phyloP scores from a whole-genome alignment of 23 red algal genomes.

The Porphyridium purpureum region DNA sequence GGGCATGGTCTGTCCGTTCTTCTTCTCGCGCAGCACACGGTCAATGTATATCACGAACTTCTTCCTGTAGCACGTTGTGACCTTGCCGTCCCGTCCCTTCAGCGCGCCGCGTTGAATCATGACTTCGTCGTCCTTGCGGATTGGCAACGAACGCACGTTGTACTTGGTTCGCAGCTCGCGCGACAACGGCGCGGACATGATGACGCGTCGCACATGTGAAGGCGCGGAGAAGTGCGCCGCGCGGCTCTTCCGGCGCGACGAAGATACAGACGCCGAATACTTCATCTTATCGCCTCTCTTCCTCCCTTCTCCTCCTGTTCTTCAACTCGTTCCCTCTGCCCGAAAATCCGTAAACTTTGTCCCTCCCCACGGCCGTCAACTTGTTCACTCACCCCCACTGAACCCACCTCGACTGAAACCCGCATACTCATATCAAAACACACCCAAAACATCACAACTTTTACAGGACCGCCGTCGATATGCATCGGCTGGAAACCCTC shows the following conservation, averaged over 20 bases:
- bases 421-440: no score
- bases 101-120: constrained; percentile 55
- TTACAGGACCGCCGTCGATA: no score
- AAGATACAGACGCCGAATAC: constrained; percentile 54
- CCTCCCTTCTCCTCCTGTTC: neutral
- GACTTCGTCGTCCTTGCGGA: constrained; percentile 90
- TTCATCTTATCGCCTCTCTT: no score
- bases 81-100: constrained; percentile 87
- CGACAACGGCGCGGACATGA: constrained; percentile 78
- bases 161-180: constrained; percentile 85
- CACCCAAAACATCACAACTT: no score
- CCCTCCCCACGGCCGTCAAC: no score
- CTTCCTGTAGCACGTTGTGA: constrained; percentile 74
- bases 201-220: constrained; percentile 53
- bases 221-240: constrained; percentile 94
- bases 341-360: no score
- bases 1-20: constrained; percentile 17
- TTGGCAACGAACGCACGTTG: constrained; percentile 83
- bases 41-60: constrained; percentile 89
- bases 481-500: no score
- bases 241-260: constrained; percentile 81
- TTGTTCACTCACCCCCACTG: no score
- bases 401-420: no score
- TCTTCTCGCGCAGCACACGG: constrained; percentile 56
- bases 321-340: neutral